Evolutionary conservation across 805 yeast species (phyloP), one percentile per base, ranked within the genome.

Genomic region (Maudiozyma serrabonitensis): DNA sequence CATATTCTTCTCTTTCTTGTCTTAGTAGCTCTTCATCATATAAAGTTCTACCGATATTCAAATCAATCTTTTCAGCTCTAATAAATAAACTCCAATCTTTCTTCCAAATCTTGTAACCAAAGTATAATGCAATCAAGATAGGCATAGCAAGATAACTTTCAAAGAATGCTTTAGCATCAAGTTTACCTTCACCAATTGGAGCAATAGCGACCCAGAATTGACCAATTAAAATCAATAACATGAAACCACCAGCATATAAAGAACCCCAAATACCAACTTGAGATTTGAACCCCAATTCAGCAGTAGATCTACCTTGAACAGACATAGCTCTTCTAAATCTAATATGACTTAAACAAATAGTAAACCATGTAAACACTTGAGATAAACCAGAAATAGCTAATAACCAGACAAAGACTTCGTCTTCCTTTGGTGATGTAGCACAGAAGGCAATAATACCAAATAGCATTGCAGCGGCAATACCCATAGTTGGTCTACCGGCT

Each of bases 161-260:
- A 57, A 78, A 74, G 61, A 76, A 75, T 21, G 53, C 59, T 41
- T 62, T 59, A 7, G 79, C 83, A 44, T 66, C 62, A 39, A 71
- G 58, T 21, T 54, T 56, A 15, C 39, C 46, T 38, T 50, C 56
- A 26, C 66, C 67, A 46, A 82, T 64, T 45, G 87, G 85, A 60
- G 72, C 80, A 46, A 81, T 63, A 8, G 85, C 82, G 45, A 81
- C 75, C 82, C 84, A 81, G 63, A 81, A 79, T 60, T 80, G 85
- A 2, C 81, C 83, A 46, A 75, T 64, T 25, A 81, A 57, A 31
- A 81, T 73, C 50, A 80, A 68, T 11, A 69, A 47, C 61, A 80
- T 76, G 54, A 82, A 64, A 12, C 69, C 46, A 13, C 76, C 61
- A 6, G 80, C 82, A 58, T 72, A 73, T 57, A 67, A 72, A 1